phyloP scores from a whole-genome alignment of 2,329 filamentous ascomycete genomes.

The Aureobasidium sp. region DNA sequence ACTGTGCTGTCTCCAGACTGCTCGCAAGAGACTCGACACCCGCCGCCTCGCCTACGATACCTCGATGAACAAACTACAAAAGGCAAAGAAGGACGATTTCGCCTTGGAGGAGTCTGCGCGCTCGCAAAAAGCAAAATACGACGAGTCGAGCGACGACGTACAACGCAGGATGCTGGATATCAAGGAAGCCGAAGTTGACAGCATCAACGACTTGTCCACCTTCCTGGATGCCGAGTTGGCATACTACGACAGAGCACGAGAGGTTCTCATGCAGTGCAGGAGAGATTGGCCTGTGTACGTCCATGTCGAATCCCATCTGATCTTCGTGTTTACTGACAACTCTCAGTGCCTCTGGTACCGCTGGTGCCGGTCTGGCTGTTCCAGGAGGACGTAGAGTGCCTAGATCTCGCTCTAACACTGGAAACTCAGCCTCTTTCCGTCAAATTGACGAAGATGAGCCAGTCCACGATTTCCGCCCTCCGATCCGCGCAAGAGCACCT shows the following conservation, averaged over 20 bases:
- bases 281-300: constrained; percentile 60
- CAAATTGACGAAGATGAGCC: constrained; percentile 48
- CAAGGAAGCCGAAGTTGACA: constrained; percentile 81
- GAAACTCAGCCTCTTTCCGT: constrained; percentile 53
- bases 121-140: constrained; percentile 87
- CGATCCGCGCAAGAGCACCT: constrained; percentile 41
- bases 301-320: constrained; percentile 9
- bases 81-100: constrained; percentile 89
- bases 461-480: constrained; percentile 42
- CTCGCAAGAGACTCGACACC: constrained; percentile 89
- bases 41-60: constrained; percentile 86
- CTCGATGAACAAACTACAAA: constrained; percentile 81
- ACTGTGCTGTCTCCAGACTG: constrained; percentile 40
- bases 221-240: constrained; percentile 85
- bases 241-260: constrained; percentile 83
- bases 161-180: constrained; percentile 91
- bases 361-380: not conserved
- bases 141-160: constrained; percentile 90
- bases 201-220: constrained; percentile 65
- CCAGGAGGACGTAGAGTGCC: constrained; percentile 28
- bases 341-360: constrained; percentile 12
- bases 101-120: constrained; percentile 87
- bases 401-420: constrained; percentile 55
- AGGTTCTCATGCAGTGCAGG: constrained; percentile 65
- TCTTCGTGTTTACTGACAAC: not conserved